Conservation (phyloP, 106 monocot genomes). For the Dioscorea zingiberensis region DNA sequence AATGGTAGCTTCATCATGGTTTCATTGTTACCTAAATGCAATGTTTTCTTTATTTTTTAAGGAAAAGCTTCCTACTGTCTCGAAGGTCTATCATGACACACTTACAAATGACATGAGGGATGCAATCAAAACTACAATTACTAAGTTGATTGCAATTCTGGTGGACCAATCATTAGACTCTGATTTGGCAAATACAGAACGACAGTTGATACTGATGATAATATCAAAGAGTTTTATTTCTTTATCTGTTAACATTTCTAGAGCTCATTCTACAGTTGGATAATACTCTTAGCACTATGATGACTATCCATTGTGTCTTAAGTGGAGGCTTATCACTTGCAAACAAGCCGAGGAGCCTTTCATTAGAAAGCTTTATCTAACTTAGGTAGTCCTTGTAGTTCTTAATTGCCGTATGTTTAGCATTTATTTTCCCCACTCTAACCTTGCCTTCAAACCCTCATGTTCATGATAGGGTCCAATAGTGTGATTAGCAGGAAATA, state of each 20-base stretch:
- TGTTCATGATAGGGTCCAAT: no score
- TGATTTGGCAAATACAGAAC: conserved; percentile 54
- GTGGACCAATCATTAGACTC: conserved; percentile 45
- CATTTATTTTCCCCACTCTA: no score
- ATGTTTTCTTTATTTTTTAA: conserved; percentile 18
- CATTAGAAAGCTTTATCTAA: conserved; percentile 85
- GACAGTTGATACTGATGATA: conserved; percentile 75
- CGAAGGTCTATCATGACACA: conserved; percentile 83
- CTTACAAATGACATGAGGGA: conserved; percentile 91
- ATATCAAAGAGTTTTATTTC: conserved; percentile 4
- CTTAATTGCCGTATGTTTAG: no score
- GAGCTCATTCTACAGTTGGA: not conserved
- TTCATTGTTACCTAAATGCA: no score
- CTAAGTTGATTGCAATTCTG: conserved; percentile 82
- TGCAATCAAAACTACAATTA: conserved; percentile 89
- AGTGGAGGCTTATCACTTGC: conserved; percentile 81
- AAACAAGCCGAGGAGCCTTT: conserved; percentile 81
- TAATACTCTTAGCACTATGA: not conserved
- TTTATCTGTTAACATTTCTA: not conserved
- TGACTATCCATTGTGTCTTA: conserved; percentile 20
- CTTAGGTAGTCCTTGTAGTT: no score
- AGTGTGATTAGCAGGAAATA: no score
- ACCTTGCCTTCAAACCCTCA: no score
- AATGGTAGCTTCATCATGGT: no score
- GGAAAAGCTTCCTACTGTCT: conserved; percentile 83